Evolutionary conservation across 768 basidiomycete genomes (phyloP), one percentile per base, ranked within the genome.

Genomic region (Podaxis carcinomalis): DNA sequence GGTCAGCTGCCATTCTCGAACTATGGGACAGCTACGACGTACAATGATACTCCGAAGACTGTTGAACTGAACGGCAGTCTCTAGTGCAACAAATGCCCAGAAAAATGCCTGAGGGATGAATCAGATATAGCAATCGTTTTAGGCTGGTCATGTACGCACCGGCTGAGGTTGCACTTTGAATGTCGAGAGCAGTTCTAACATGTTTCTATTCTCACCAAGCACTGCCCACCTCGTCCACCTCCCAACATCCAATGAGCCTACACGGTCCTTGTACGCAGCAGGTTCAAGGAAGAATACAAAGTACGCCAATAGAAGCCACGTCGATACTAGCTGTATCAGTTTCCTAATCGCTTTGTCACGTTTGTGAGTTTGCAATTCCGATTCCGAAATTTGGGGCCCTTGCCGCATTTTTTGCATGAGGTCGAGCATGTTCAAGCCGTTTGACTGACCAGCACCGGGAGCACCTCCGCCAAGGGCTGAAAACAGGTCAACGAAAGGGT

Each of bases 11-110:
- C 32, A 32, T 51, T 16, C 39, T 53, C 40, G 42, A 23, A 37
- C 51, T 37, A 37, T 42, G 11, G 49, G 36, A 52, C 49, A 39
- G 63, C 39, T 11, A 27, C 9, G 11, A 68, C 89, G 68, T 68
- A 90, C 90, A 63, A 87, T 81, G 60, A 86, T 84, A 11, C 80
- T 81, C 68, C 90, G 86, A 72, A 93, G 83, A 57, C 86, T 84
- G 64, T 86, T 67, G 7, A 91, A 90, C 66, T 92, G 89, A 47
- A 93, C 68, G 19, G 80, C 79, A 23, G 92, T 77, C 65, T 92
- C 83, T 3, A 93, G 69, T 0, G 91, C 88, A 40, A 83, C 82
- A 62, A 93, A 92, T 6, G 83, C 87, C 89, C 89, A 92, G 70
- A 93, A 90, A 75, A 93, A 90, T 0, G 89, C 86, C 90, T 92